phyloP scores from a whole-genome alignment of 768 basidiomycete species.

The Trametes punicea region DNA sequence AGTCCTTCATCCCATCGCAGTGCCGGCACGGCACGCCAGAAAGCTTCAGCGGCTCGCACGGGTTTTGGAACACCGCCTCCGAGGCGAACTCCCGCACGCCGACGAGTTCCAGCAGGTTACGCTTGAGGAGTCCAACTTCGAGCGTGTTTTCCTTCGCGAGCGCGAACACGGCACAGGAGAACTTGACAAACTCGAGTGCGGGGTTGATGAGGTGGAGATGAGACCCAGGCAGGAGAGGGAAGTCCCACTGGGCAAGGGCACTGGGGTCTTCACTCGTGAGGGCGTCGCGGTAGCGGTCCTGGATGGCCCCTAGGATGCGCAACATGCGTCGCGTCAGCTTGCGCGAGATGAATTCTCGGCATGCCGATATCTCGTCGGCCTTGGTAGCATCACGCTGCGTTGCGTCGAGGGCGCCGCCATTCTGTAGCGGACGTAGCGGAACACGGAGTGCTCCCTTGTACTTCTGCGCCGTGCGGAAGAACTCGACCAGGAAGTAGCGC shows the following conservation, averaged over 20 bases:
- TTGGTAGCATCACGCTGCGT: conserved; percentile 69
- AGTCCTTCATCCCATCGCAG: conserved; percentile 83
- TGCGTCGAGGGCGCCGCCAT: conserved; percentile 50
- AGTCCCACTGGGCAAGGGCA: conserved; percentile 56
- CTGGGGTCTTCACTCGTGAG: conserved; percentile 31
- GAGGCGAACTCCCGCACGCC: conserved; percentile 82
- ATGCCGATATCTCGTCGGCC: conserved; percentile 62
- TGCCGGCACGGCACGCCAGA: conserved; percentile 84
- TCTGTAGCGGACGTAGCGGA: conserved; percentile 72
- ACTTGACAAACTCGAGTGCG: conserved; percentile 86
- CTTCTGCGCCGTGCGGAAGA: conserved; percentile 73
- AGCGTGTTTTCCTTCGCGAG: conserved; percentile 79
- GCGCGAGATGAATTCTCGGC: conserved; percentile 73
- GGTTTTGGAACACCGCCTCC: conserved; percentile 86
- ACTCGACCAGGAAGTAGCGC: conserved; percentile 80
- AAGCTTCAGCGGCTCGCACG: conserved; percentile 84
- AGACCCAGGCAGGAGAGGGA: conserved; percentile 87
- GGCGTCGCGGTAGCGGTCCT: conserved; percentile 59
- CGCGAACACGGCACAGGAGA: conserved; percentile 73
- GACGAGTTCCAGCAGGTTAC: conserved; percentile 85
- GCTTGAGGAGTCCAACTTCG: conserved; percentile 85
- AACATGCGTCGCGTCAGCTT: conserved; percentile 80
- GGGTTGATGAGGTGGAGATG: conserved; percentile 78
- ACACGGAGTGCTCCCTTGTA: conserved; percentile 55
- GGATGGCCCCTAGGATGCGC: conserved; percentile 58